Evolutionary conservation across 2,329 filamentous ascomycete genomes (phyloP), one percentile per base, ranked within the genome.

Genomic region (Fusarium sp.): DNA sequence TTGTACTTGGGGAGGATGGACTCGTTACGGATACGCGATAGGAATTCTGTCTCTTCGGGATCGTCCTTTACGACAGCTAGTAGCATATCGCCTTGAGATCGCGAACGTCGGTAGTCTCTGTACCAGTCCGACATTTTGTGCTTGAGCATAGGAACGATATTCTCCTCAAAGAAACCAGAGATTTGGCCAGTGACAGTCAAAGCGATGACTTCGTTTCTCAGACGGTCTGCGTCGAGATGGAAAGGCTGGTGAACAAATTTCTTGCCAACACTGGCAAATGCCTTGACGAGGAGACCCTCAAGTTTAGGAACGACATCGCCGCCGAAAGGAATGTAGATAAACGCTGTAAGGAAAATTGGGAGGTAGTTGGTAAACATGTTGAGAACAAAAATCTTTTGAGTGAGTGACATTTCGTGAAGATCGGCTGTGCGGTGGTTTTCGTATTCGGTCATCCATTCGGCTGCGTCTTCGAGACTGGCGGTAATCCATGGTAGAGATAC

Each of bases 291-390:
- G 67, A 91, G 85, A 24, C 88, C 72, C 69, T 92, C 88, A 1
- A 94, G 84, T 72, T 89, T 87, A 0, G 92, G 91, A 0, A 93
- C 87, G 3, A 94, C 86, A 20, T 87, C 78, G 46, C 85, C 85
- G 29, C 91, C 91, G 67, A 93, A 92, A 0, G 92, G 92, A 3
- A 94, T 90, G 75, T 94, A 94, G 54, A 94, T 86, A 74, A 94
- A 94, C 0, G 92, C 92, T 0, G 91, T 94, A 9, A 94, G 82
- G 67, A 94, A 86, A 47, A 93, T 91, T 1, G 91, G 91, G 2
- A 94, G 84, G 76, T 94, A 94, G 6, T 92, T 92, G 15, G 91
- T 93, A 79, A 94, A 92, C 81, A 94, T 93, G 82, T 92, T 92
- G 76, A 94, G 86, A 34, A 93, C 84, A 63, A 94, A 94, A 10